These are phyloP conservation scores for Onygena corvina DNA, from an alignment of 2,329 filamentous ascomycete species.

Conservation along the genomic window DNA sequence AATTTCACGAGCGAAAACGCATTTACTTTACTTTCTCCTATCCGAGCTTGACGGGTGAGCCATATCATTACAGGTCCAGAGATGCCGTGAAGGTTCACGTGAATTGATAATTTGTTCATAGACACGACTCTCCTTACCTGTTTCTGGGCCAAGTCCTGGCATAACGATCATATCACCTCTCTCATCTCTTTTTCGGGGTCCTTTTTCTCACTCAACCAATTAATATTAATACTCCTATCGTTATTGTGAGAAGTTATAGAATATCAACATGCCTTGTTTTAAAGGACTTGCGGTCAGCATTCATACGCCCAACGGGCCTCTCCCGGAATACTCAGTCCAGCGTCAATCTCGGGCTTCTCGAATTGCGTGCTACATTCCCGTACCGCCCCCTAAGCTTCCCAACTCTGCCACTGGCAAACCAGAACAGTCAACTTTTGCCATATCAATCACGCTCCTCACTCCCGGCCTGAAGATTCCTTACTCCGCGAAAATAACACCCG, in stretches of 20 bases:
- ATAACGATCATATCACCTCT: too few species aligned
- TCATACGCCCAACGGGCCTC: constrained; percentile 65
- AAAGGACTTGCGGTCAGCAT: constrained; percentile 98
- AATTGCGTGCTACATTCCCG: constrained; percentile 94
- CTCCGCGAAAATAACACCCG: constrained; percentile 65
- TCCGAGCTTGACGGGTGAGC: not conserved
- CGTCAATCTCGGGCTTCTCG: constrained; percentile 81
- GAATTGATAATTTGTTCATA: not conserved
- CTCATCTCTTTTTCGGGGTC: not conserved
- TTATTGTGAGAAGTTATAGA: not conserved
- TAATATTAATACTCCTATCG: not conserved
- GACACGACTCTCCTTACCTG: not conserved
- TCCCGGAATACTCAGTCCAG: constrained; percentile 88
- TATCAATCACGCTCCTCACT: constrained; percentile 91
- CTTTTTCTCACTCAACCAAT: not conserved
- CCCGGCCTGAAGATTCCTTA: constrained; percentile 83
- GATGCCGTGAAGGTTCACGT: too few species aligned
- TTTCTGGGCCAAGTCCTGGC: not conserved
- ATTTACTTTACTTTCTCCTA: not conserved
- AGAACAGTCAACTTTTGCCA: constrained; percentile 91
- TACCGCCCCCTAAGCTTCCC: constrained; percentile 72
- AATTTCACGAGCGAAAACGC: not conserved
- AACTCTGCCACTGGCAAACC: constrained; percentile 59
- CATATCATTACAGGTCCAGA: not conserved
- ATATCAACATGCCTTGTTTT: constrained; percentile 70